These are phyloP conservation scores for Corrigiola litoralis DNA, from an alignment of 179 eudicot genomes.

Conservation along the genomic window DNA sequence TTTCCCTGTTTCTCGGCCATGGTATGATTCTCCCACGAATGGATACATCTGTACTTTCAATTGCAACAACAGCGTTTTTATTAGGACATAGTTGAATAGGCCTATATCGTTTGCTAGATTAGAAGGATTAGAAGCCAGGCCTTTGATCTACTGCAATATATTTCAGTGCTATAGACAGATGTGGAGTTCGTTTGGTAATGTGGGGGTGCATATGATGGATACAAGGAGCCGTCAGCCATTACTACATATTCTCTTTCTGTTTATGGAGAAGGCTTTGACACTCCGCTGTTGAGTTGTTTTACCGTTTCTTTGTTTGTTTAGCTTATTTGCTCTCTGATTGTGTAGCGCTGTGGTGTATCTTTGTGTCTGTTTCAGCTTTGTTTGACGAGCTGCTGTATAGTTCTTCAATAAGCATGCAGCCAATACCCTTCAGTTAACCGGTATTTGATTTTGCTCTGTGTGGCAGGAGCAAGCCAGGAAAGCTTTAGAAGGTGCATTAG, in stretches of 20 bases:
- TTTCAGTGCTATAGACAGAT: neutral
- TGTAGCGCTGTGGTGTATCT: neutral
- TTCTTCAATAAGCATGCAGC: neutral
- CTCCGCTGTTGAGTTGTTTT: neutral
- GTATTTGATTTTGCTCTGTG: conserved; percentile 7
- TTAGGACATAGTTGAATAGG: too few relatives aligned
- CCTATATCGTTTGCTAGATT: too few relatives aligned
- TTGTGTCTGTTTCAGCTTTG: too few relatives aligned
- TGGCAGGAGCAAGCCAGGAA: conserved; percentile 80
- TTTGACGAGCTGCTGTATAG: too few relatives aligned
- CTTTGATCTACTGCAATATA: too few relatives aligned
- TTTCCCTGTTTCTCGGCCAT: too few relatives aligned
- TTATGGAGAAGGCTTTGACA: neutral
- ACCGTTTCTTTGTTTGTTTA: neutral
- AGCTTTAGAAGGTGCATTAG: conserved; percentile 86
- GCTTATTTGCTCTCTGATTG: neutral
- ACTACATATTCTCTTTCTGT: neutral
- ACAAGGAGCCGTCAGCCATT: neutral
- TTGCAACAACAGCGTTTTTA: too few relatives aligned
- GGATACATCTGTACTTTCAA: too few relatives aligned
- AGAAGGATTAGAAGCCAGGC: neutral
- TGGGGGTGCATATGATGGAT: neutral
- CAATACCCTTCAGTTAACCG: neutral
- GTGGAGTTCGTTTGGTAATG: neutral
- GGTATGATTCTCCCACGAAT: too few relatives aligned